phyloP scores from a whole-genome alignment of 768 basidiomycete genomes.

The Amanita exitialis region DNA sequence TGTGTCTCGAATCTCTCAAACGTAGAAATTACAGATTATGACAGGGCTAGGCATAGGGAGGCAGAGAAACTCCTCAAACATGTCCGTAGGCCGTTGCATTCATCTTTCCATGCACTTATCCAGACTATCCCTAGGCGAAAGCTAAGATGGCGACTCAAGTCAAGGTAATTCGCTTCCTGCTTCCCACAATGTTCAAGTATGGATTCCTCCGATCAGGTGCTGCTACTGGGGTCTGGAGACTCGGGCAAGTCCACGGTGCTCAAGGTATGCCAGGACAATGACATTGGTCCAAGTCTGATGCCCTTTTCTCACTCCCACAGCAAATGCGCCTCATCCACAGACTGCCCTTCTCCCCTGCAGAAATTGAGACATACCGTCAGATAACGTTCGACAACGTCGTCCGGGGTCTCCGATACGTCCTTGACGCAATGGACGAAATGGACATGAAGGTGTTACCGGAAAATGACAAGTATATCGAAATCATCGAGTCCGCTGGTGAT shows the following conservation, averaged over 20 bases:
- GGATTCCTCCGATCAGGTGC: conserved; percentile 37
- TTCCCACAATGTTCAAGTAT: conserved; percentile 2
- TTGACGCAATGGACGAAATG: conserved; percentile 89
- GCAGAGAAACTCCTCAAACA: conserved; percentile 75
- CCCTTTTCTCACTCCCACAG: conserved; percentile 22
- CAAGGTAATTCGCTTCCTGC: conserved; percentile 38
- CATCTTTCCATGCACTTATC: conserved; percentile 6
- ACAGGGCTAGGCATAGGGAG: conserved; percentile 52
- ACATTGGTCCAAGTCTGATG: background rate
- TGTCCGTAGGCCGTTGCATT: conserved; percentile 27
- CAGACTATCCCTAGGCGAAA: conserved; percentile 44
- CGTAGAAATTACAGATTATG: conserved; percentile 58
- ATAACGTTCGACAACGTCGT: conserved; percentile 90
- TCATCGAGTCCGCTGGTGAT: conserved; percentile 62
- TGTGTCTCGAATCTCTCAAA: conserved; percentile 59
- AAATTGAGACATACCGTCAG: conserved; percentile 85
- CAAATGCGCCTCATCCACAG: conserved; percentile 97
- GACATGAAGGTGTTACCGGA: conserved; percentile 60
- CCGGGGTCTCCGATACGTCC: conserved; percentile 69
- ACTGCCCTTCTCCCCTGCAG: conserved; percentile 69
- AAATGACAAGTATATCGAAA: conserved; percentile 45
- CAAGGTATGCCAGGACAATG: conserved; percentile 40
- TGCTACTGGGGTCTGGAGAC: conserved; percentile 88
- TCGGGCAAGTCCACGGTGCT: conserved; percentile 90
- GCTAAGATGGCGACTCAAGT: conserved; percentile 61